Evolutionary conservation across 352 stramenopile genomes (phyloP).

Genomic region (Peronospora belbahrii): DNA sequence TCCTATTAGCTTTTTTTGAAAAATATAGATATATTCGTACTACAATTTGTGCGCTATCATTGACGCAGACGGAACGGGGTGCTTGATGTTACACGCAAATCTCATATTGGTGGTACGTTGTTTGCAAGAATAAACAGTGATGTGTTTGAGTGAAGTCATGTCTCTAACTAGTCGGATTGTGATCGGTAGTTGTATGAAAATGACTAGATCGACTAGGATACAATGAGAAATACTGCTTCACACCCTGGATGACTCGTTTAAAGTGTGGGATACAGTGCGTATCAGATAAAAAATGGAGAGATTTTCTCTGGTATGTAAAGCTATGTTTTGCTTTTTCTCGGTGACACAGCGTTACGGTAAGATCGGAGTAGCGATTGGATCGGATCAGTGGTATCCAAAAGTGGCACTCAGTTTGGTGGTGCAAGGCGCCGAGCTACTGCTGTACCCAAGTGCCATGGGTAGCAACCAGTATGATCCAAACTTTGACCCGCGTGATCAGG

Average conservation of each 20-base stretch:
- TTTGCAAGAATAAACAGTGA: too few species aligned
- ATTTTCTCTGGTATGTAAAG: too few species aligned
- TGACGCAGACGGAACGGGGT: constrained; percentile 81
- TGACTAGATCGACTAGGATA: constrained; percentile 78
- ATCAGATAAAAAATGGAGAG: too few species aligned
- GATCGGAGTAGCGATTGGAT: constrained; percentile 87
- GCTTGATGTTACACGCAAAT: constrained; percentile 86
- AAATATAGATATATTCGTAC: constrained; percentile 84
- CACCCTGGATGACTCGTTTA: constrained; percentile 81
- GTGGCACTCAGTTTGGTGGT: constrained; percentile 83
- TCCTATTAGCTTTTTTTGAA: constrained; percentile 91
- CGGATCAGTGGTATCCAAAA: constrained; percentile 91
- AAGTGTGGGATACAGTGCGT: constrained; percentile 83
- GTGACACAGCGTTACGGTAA: constrained; percentile 65
- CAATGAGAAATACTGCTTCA: constrained; percentile 92
- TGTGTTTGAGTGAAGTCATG: too few species aligned
- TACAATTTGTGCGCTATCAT: constrained; percentile 91
- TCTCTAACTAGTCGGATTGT: too few species aligned
- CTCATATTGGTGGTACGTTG: constrained; percentile 78
- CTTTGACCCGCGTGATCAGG: constrained; percentile 83
- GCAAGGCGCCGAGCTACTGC: constrained; percentile 82
- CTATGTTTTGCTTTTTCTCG: not conserved
- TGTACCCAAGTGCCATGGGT: constrained; percentile 77
- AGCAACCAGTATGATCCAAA: constrained; percentile 82
- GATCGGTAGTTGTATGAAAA: too few species aligned